Percentiles rank a stretch among this genome's conserved stretches.
Evolutionary conservation across 257 asterid species (phyloP).

Genomic region (Solanum appendiculatum): DNA sequence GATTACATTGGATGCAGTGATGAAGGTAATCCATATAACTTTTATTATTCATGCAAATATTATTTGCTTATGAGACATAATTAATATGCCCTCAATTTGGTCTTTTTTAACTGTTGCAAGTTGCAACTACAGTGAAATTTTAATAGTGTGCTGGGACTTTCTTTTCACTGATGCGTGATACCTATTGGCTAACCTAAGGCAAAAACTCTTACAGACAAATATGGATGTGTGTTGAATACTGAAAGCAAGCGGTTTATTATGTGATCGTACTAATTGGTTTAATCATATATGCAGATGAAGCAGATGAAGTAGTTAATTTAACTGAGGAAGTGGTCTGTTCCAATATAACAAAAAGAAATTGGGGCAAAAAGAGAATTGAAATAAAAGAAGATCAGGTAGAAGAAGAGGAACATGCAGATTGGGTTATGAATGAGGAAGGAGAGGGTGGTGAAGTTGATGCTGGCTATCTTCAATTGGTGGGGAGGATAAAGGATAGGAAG

Average conservation of each 20-base stretch:
- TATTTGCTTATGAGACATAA: background rate
- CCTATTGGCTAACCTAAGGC: background rate
- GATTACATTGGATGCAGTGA: background rate
- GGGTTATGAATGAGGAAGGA: background rate
- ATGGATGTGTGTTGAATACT: background rate
- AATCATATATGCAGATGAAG: background rate
- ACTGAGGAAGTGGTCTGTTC: background rate
- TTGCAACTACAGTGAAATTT: background rate
- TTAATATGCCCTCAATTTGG: background rate
- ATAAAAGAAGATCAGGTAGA: background rate
- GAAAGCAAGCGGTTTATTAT: background rate
- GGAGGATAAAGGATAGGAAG: conserved; percentile 10
- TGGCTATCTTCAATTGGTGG: background rate
- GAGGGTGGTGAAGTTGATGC: background rate
- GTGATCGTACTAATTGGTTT: background rate
- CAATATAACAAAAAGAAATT: background rate
- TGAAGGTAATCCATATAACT: conserved; percentile 3
- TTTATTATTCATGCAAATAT: background rate
- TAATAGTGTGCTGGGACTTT: background rate
- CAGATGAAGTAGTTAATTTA: background rate
- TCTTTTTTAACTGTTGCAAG: background rate
- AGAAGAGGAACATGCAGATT: background rate
- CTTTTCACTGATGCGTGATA: background rate
- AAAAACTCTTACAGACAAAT: background rate
- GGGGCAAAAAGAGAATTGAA: background rate